Conservation (phyloP, 2,329 filamentous ascomycete genomes). For the Penicillium sp. region DNA sequence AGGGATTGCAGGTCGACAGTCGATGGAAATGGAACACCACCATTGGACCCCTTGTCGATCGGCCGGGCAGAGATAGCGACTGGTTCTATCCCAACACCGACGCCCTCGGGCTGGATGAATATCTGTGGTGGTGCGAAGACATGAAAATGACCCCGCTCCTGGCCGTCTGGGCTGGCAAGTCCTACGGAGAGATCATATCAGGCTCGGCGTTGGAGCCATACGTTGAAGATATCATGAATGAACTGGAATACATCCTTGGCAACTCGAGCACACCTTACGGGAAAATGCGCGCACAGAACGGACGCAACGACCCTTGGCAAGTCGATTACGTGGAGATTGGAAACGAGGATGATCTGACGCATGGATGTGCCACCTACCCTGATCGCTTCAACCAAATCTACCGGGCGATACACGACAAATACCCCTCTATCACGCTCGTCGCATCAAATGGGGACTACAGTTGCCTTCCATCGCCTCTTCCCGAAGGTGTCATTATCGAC, state of each 20-base stretch:
- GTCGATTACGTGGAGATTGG: constrained; percentile 67
- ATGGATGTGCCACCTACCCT: constrained; percentile 54
- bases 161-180: constrained; percentile 61
- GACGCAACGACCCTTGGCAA: constrained; percentile 62
- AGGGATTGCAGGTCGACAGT: constrained; percentile 35
- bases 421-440: constrained; percentile 62
- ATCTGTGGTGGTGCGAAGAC: constrained; percentile 64
- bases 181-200: constrained; percentile 54
- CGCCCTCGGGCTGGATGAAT: constrained; percentile 64
- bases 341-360: constrained; percentile 67
- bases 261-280: constrained; percentile 60
- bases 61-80: constrained; percentile 59
- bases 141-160: constrained; percentile 61
- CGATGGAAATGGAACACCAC: constrained; percentile 50
- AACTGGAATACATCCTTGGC: constrained; percentile 67
- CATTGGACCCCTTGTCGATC: constrained; percentile 44
- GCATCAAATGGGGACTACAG: constrained; percentile 46
- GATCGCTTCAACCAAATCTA: constrained; percentile 64
- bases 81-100: constrained; percentile 67
- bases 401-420: constrained; percentile 58
- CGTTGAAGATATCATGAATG: constrained; percentile 63
- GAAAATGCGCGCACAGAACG: constrained; percentile 59
- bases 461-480: constrained; percentile 34
- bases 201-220: constrained; percentile 58
- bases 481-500: constrained; percentile 49